Evolutionary conservation across 2,329 filamentous ascomycete genomes (phyloP).

Genomic region (Cladophialophora carrionii): DNA sequence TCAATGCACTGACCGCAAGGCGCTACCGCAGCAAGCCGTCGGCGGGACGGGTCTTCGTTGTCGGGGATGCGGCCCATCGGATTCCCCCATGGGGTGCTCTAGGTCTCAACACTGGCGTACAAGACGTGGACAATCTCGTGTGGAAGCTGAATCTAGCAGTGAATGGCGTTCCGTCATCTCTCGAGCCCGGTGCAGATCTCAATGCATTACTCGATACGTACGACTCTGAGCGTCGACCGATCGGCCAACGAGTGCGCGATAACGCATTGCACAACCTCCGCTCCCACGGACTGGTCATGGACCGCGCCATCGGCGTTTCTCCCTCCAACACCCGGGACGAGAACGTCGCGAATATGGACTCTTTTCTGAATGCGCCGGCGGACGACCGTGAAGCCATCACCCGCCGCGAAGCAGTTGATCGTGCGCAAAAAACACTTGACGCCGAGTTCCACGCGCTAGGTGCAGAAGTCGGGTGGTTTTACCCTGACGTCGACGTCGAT

Average conservation of each 20-base stretch:
- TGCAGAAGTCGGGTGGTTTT: slow-evolving; percentile 45
- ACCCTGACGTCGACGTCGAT: slow-evolving; percentile 38
- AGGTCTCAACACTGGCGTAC: slow-evolving; percentile 38
- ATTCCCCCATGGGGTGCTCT: slow-evolving; percentile 44
- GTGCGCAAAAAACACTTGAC: slow-evolving; percentile 41
- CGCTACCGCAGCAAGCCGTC: slow-evolving; percentile 37
- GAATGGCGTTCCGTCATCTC: slow-evolving; percentile 25
- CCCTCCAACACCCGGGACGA: slow-evolving; percentile 32
- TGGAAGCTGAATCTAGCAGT: slow-evolving; percentile 37
- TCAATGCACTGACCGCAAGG: slow-evolving; percentile 41
- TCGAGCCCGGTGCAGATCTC: slow-evolving; percentile 12
- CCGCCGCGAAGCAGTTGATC: slow-evolving; percentile 38
- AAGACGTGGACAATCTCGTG: slow-evolving; percentile 33
- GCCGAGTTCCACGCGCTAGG: slow-evolving; percentile 44
- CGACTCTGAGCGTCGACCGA: slow-evolving; percentile 41
- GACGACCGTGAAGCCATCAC: slow-evolving; percentile 30
- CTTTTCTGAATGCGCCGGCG: slow-evolving; percentile 37
- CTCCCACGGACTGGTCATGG: slow-evolving; percentile 41
- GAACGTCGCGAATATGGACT: slow-evolving; percentile 38
- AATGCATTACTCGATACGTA: slow-evolving; percentile 42
- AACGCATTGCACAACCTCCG: slow-evolving; percentile 42
- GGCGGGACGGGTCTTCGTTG: slow-evolving; percentile 41
- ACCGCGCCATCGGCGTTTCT: slow-evolving; percentile 42
- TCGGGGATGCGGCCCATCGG: slow-evolving; percentile 45
- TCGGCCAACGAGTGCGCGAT: slow-evolving; percentile 40